Base-by-base conservation (phyloP, 805 yeast species). In the Wickerhamomyces rabaulensis region DNA sequence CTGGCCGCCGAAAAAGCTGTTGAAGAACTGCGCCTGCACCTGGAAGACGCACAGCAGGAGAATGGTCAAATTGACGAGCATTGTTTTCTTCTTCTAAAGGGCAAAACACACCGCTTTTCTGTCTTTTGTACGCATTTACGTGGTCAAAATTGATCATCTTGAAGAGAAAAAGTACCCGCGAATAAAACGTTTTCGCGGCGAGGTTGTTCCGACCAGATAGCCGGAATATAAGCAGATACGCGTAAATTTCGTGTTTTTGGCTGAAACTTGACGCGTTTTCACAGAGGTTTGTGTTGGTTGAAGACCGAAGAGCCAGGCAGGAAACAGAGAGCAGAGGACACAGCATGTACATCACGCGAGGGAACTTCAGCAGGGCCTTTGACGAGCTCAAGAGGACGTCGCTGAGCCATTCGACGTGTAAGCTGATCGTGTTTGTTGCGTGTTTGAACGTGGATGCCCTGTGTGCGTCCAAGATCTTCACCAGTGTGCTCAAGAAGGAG, bases 391-490 rank as follows among this genome's bases (percentile, higher is more conserved):
- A 80, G 55, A 70, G 73, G 46, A 76, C 86, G n/a, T 84, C 95
- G 4, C 67, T 88, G 44, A 84, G 96, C 13, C 97, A 91, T 64
- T 84, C 96, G n/a, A 84, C 96, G 6, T 94, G 97, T 63, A 86
- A 87, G 58, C 67, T 91, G 48, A 51, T 58, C 22, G 71, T 94
- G 9, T 89, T 92, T 62, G 96, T 89, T 20, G 86, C 98, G 4
- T 88, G 97, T 65, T 70, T 92, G 52, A 87, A 85, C 63, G 83
- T 94, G 25, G 99, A 94, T 67, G 89, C 98, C 37, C 70, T 94
- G 15, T 92, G 97, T 69, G 87, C 96, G 0, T 81, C 95, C 26
- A 84, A 81, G 60, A 85, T 90, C 59, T 69, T 94, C 21, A 74
- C 90, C 17, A 64, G 74, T 36, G 69, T 88, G 41, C 72, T 94